Evolutionary conservation across 768 basidiomycete species (phyloP).

Genomic region (Suillus ampliporus): DNA sequence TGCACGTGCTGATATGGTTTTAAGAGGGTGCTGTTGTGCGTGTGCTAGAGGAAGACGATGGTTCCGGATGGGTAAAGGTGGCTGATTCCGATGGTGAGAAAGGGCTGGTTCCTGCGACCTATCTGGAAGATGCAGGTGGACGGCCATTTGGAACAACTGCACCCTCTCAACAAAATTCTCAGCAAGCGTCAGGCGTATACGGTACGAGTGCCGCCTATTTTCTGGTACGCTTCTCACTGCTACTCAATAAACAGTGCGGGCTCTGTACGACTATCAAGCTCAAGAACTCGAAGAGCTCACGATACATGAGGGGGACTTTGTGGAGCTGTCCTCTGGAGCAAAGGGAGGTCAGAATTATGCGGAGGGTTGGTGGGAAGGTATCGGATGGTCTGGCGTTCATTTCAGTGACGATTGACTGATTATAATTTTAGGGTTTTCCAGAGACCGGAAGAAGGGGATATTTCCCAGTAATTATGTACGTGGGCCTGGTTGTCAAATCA

Average conservation of each 20-base stretch:
- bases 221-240: slow-evolving; percentile 8
- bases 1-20: slow-evolving; percentile 21
- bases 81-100: slow-evolving; percentile 57
- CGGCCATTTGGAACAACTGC: slow-evolving; percentile 18
- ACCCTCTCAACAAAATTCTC: slow-evolving; percentile 21
- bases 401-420: slow-evolving; percentile 31
- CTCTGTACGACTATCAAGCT: slow-evolving; percentile 79
- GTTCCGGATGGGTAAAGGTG: slow-evolving; percentile 88
- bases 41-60: slow-evolving; percentile 81
- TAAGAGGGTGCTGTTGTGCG: slow-evolving; percentile 68
- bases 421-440: slow-evolving; percentile 58
- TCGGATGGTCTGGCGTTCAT: slow-evolving; percentile 27
- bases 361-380: slow-evolving; percentile 90
- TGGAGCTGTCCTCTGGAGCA: slow-evolving; percentile 68
- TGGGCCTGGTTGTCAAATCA: slow-evolving; percentile 23
- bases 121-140: slow-evolving; percentile 54
- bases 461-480: slow-evolving; percentile 91
- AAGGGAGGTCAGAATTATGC: slow-evolving; percentile 69
- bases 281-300: slow-evolving; percentile 74
- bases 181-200: slow-evolving; percentile 48
- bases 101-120: slow-evolving; percentile 87
- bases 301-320: slow-evolving; percentile 61
- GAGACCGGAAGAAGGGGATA: slow-evolving; percentile 70
- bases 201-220: slow-evolving; percentile 47
- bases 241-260: slow-evolving; percentile 60